These are phyloP conservation scores for Salix suchowensis DNA, from an alignment of 345 rosid species.

Conservation along the genomic window DNA sequence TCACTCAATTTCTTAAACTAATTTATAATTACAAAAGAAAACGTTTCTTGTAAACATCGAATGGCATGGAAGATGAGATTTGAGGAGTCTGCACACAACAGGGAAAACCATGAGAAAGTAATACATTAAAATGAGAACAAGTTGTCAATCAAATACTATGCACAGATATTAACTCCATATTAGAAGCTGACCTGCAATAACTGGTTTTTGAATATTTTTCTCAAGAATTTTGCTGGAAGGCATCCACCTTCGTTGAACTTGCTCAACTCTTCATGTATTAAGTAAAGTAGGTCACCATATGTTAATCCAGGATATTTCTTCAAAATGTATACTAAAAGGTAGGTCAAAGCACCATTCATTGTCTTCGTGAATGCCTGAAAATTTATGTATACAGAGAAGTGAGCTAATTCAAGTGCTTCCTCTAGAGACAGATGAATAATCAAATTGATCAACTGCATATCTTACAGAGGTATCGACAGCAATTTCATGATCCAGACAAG, in stretches of 20 bases:
- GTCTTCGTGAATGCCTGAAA: slow-evolving; percentile 14
- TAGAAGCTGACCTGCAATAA: slow-evolving; percentile 7
- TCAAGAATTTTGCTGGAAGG: background rate
- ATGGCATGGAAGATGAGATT: slow-evolving; percentile 2
- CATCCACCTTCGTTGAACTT: background rate
- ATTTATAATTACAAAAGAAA: background rate
- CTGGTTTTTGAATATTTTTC: background rate
- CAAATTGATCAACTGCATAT: background rate
- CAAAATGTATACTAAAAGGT: slow-evolving; percentile 5
- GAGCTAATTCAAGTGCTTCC: too few relatives aligned
- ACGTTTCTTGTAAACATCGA: background rate
- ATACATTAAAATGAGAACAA: too few relatives aligned
- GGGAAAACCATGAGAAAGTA: background rate
- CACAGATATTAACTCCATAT: background rate
- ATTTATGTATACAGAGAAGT: too few relatives aligned
- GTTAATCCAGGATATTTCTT: slow-evolving; percentile 1
- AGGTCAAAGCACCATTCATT: slow-evolving; percentile 21
- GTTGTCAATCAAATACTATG: too few relatives aligned
- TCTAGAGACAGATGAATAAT: background rate
- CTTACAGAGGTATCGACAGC: slow-evolving; percentile 20
- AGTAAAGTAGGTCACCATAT: slow-evolving; percentile 11
- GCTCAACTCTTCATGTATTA: slow-evolving; percentile 4
- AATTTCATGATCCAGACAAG: slow-evolving; percentile 11
- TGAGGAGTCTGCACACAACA: slow-evolving; percentile 7
- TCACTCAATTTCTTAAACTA: too few relatives aligned